Evolutionary conservation across 2,329 filamentous ascomycete species (phyloP).

Genomic region (Calonectria hongkongensis): DNA sequence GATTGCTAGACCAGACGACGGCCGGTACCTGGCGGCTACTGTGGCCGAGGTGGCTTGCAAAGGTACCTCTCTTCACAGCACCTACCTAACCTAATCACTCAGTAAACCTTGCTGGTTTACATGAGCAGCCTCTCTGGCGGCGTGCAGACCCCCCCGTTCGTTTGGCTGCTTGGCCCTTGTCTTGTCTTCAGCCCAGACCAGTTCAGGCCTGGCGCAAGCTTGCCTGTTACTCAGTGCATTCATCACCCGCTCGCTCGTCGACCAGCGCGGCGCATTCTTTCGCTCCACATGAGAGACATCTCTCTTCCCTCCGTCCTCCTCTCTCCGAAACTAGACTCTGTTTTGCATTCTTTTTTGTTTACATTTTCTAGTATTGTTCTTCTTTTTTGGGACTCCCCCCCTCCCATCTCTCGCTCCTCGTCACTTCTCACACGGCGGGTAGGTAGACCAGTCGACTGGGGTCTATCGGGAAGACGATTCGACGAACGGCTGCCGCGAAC

Average conservation of each 20-base stretch:
- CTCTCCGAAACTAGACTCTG: conserved; percentile 14
- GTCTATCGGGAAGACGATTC: conserved; percentile 14
- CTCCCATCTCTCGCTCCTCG: conserved; percentile 1
- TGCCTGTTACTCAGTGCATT: conserved; percentile 38
- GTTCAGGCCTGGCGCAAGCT: conserved; percentile 20
- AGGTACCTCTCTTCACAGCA: conserved; percentile 2
- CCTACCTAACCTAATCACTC: conserved; percentile 17
- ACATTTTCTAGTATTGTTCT: conserved; percentile 46
- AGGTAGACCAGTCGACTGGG: conserved; percentile 8
- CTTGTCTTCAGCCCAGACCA: conserved; percentile 23
- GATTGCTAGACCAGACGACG: not conserved
- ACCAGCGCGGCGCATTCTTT: conserved; percentile 32
- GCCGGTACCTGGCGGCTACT: not conserved
- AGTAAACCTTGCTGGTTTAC: conserved; percentile 16
- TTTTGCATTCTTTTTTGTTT: conserved; percentile 34
- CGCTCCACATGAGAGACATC: conserved; percentile 31
- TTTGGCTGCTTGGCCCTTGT: conserved; percentile 20
- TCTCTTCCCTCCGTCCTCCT: conserved; percentile 36
- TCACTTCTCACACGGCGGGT: conserved; percentile 20
- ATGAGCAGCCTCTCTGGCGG: conserved; percentile 14
- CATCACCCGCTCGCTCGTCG: conserved; percentile 26
- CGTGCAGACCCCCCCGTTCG: conserved; percentile 22
- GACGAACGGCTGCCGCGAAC: conserved; percentile 9
- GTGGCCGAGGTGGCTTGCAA: not conserved
- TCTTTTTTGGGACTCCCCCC: conserved; percentile 34